Base-by-base conservation (phyloP, 805 yeast species). In the Lipomyces yamanashiensis region DNA sequence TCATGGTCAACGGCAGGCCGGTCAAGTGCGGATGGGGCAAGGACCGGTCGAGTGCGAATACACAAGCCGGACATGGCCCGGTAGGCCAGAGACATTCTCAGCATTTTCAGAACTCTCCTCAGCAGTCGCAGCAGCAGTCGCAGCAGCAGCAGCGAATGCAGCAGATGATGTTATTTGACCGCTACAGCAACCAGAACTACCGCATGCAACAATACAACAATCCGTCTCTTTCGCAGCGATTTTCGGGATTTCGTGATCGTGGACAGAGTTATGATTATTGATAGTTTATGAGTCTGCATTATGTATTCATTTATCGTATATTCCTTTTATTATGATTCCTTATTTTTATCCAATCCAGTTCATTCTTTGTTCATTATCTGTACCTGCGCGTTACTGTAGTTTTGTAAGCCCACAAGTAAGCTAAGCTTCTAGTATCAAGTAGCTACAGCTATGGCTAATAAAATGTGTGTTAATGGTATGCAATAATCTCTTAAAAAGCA, bases 21-120 rank as follows among this genome's bases (percentile, higher is more conserved):
- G 76, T 90, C 73, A 87, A 87, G 73, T 85, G 91, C 70, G 92
- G 96, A 40, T 92, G 97, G 97, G 97, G 96, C 58, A 89, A 86
- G 74, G 88, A 81, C 65, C 47, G 48, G 12, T n/a, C 68, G 63
- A 52, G 54, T 59, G 56, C 45, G 23, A 40, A 23, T 0, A 33
- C 10, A 9, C 43, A 54, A 2, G 8, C 37, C 7, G 57, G 48
- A 7, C 56, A 40, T n/a, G 60, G 57, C 2, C 56, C 48, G n/a
- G 53, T 41, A 8, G 48, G 57, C 15, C 49, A 48, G 55, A n/a
- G 52, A 8, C 48, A 19, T 10, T 19, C 50, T 9, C 49, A 48
- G 55, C 43, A 43, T 19, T 50, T 17, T 0, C 92, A 89, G 67
- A 90, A 85, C 52, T 90, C 82, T 62, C 54, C 23, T 0, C 92